Evolutionary conservation across 345 rosid species (phyloP).

Genomic region (Linum lewisii): DNA sequence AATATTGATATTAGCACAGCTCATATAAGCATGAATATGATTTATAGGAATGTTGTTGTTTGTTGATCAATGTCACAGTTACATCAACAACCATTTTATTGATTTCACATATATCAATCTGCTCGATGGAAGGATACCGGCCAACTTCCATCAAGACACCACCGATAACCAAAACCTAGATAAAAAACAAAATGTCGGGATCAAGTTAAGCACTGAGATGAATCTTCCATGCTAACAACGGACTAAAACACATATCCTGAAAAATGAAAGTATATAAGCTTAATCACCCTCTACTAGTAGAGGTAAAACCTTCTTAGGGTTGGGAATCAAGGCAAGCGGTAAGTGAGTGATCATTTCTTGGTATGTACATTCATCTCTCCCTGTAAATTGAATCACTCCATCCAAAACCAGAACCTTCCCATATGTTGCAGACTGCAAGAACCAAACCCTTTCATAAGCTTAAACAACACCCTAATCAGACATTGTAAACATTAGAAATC

Average conservation of each 20-base stretch:
- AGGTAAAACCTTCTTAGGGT: not conserved
- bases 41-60: no score
- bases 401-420: conserved; percentile 3
- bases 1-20: not conserved
- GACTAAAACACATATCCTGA: no score
- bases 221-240: no score
- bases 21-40: no score
- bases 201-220: not conserved
- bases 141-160: conserved; percentile 1
- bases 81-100: conserved; percentile 1
- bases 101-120: conserved; percentile 5
- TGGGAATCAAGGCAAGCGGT: not conserved
- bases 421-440: not conserved
- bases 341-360: conserved; percentile 3
- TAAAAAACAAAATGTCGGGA: no score
- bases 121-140: not conserved
- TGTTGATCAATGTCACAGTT: no score
- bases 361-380: conserved; percentile 3
- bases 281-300: no score
- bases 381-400: conserved; percentile 2
- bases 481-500: no score
- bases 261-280: no score
- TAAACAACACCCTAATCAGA: no score
- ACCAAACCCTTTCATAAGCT: no score
- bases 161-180: not conserved